A percentile compares a stretch with the other conserved stretches of the same genome.
Conservation (phyloP, 768 basidiomycete species). For the Gyrodon lividus region DNA sequence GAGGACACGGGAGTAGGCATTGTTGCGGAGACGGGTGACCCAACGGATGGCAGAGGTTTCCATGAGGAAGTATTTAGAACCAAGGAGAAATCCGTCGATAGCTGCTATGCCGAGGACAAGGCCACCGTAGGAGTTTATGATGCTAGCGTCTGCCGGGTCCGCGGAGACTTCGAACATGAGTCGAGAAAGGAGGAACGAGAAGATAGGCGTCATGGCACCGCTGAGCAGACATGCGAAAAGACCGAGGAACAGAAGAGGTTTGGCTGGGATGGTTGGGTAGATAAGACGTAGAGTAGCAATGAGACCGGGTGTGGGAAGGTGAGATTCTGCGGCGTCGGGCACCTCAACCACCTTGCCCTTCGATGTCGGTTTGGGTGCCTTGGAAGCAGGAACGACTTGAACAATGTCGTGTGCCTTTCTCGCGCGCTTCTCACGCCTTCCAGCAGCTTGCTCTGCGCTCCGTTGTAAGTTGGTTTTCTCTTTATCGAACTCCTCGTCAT, state of each 20-base stretch:
- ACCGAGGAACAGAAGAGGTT: conserved; percentile 67
- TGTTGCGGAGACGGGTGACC: conserved; percentile 63
- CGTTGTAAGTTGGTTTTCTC: conserved; percentile 45
- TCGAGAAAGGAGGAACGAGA: conserved; percentile 84
- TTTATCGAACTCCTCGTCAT: conserved; percentile 41
- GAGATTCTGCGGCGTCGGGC: neutral
- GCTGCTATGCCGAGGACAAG: conserved; percentile 74
- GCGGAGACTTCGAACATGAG: conserved; percentile 75
- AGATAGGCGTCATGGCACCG: conserved; percentile 87
- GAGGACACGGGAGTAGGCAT: conserved; percentile 58
- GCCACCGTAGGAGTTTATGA: conserved; percentile 69
- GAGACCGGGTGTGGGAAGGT: conserved; percentile 19
- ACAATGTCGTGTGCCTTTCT: conserved; percentile 9
- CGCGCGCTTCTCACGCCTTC: conserved; percentile 32
- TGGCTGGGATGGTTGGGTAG: conserved; percentile 74
- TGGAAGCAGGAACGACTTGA: conserved; percentile 6
- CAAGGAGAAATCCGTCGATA: conserved; percentile 71
- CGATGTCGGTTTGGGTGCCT: neutral
- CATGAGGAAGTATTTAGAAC: conserved; percentile 78
- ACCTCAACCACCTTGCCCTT: conserved; percentile 1
- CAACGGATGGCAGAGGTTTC: conserved; percentile 73
- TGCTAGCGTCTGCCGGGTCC: conserved; percentile 58
- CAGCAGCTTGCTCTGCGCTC: conserved; percentile 39
- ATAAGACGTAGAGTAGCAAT: conserved; percentile 48
- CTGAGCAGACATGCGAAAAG: conserved; percentile 65